Base-by-base conservation (phyloP, 2,329 filamentous ascomycete species). In the Aureobasidium sp. region DNA sequence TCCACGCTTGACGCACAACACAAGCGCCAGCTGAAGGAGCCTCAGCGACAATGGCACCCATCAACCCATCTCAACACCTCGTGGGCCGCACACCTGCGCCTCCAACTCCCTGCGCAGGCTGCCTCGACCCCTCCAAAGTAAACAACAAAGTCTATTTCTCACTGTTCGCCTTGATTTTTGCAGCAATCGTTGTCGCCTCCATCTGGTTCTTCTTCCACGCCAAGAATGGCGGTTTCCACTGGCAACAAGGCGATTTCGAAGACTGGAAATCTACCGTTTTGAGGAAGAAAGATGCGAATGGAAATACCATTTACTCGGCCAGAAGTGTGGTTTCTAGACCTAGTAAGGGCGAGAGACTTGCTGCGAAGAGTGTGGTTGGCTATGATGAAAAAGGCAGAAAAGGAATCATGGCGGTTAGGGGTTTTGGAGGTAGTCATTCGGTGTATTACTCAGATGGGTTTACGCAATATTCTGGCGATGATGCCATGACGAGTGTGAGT, bases 151-250 rank as follows among this genome's bases (percentile, higher is more conserved):
- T 86, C 63, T 85, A 96, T 68, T 89, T 97, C 71, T 87, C 88
- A 0, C 79, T 97, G 1, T 96, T 97, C 72, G 93, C 89, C 11
- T 74, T 97, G 21, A 85, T 97, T 58, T 91, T 90, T 37, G 86
- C 86, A 0, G 84, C 78, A 36, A 88, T 97, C 71, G 88, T 94
- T 29, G 63, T 89, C 3, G 83, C 80, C 0, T 84, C 82, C 29
- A 91, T 97, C 71, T 99, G 94, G 92, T 97, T 99, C 82, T 97
- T 99, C 83, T 96, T 96, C 82, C 95, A 90, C 89, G 93, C 93
- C 62, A 93, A 89, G 77, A 96, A 97, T 69, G 94, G 94, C 64
- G 94, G 94, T 15, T 97, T 97, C 78, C 79, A 89, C 65, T 97
- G 91, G 81, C 83, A 83, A 50, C 79, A 95, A 65, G 81, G 85